These are phyloP conservation scores for Trametes sanguinea DNA, from an alignment of 768 basidiomycete genomes.

Conservation along the genomic window DNA sequence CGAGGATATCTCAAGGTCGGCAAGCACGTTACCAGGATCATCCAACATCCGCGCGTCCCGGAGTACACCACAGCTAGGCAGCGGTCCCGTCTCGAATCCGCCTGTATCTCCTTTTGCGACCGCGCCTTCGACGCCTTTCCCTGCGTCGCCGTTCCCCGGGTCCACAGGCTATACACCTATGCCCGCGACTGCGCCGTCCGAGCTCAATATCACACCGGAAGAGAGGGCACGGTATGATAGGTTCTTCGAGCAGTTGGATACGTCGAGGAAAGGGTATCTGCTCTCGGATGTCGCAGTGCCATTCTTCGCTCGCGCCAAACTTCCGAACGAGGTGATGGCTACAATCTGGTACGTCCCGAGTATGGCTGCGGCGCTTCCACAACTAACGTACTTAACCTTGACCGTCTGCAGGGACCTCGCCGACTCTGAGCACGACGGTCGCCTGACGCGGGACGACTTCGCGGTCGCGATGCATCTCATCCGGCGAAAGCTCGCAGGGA, in stretches of 20 bases:
- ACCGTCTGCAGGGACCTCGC: slow-evolving; percentile 80
- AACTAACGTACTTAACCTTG: background rate
- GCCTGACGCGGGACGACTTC: slow-evolving; percentile 86
- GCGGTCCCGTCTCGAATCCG: background rate
- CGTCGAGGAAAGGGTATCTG: slow-evolving; percentile 71
- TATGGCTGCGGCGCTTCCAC: background rate
- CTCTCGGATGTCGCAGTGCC: slow-evolving; percentile 92
- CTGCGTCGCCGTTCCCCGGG: slow-evolving; percentile 9
- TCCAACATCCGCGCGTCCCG: slow-evolving; percentile 11
- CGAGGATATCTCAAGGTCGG: background rate
- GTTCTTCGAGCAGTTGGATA: slow-evolving; percentile 84
- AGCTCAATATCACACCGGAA: slow-evolving; percentile 79
- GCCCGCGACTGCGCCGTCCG: slow-evolving; percentile 8
- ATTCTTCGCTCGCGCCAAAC: slow-evolving; percentile 86
- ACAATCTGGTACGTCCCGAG: slow-evolving; percentile 73
- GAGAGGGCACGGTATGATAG: slow-evolving; percentile 80
- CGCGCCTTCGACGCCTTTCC: slow-evolving; percentile 8
- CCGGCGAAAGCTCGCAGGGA: slow-evolving; percentile 77
- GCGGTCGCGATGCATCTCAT: slow-evolving; percentile 95
- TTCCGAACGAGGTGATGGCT: slow-evolving; percentile 78
- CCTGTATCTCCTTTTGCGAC: background rate
- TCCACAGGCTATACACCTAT: slow-evolving; percentile 3
- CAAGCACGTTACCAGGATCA: background rate
- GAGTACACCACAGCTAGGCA: slow-evolving; percentile 10
- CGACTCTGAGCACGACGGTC: slow-evolving; percentile 84